phyloP scores from a whole-genome alignment of 306 rosid genomes.

The Cucumis sativus region DNA sequence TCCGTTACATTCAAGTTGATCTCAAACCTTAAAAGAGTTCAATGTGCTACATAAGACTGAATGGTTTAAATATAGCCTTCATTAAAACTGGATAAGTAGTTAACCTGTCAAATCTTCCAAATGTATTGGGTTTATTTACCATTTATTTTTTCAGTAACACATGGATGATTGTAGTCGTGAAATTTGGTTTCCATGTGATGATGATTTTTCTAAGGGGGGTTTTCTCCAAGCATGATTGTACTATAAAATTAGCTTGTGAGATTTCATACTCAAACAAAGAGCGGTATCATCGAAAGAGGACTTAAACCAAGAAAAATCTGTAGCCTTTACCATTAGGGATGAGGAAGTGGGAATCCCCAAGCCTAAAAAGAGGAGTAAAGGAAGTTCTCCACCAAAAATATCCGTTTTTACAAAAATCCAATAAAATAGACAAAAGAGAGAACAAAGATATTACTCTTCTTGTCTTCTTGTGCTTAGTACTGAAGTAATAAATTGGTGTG shows the following conservation, averaged over 20 bases:
- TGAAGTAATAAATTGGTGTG: neutral
- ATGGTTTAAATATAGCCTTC: neutral
- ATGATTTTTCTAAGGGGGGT: neutral
- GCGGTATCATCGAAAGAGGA: neutral
- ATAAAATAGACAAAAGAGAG: neutral
- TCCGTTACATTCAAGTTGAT: neutral
- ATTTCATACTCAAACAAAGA: neutral
- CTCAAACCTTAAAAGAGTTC: neutral
- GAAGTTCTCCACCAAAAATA: neutral
- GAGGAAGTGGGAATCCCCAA: neutral
- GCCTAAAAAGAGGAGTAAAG: neutral
- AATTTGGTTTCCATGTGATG: neutral
- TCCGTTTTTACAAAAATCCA: neutral
- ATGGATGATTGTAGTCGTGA: neutral
- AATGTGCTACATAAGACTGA: neutral
- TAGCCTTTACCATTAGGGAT: neutral
- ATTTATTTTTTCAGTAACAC: neutral
- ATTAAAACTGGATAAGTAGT: neutral
- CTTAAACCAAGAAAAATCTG: neutral
- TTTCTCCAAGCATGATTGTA: neutral
- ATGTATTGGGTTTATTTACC: neutral
- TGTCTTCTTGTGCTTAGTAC: neutral
- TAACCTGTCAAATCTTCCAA: neutral
- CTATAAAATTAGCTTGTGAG: neutral
- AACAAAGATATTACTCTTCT: neutral